phyloP scores from a whole-genome alignment of 306 rosid species.

The Malus sylvestris region DNA sequence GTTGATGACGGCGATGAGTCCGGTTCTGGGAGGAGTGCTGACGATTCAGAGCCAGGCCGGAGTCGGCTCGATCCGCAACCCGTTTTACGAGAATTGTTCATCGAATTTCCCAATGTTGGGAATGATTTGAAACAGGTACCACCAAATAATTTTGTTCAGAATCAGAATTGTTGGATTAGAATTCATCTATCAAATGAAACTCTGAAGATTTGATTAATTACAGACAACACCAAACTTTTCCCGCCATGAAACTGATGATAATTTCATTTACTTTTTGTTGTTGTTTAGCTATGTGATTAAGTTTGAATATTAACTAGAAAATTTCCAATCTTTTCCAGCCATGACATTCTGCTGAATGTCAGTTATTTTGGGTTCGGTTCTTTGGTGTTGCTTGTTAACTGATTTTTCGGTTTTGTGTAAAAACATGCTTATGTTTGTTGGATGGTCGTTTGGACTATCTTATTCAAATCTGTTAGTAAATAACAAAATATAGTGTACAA shows the following conservation, averaged over 20 bases:
- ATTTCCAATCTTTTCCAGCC: not conserved
- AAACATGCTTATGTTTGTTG: not conserved
- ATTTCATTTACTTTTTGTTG: not conserved
- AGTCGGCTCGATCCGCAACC: constrained; percentile 38
- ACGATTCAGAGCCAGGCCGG: constrained; percentile 26
- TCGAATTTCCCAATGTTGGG: constrained; percentile 60
- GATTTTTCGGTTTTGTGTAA: not conserved
- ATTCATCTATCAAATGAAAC: not conserved
- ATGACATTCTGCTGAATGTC: not conserved
- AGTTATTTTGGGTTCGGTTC: not conserved
- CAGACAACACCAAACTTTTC: not conserved
- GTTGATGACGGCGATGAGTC: constrained; percentile 25
- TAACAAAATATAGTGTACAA: not conserved
- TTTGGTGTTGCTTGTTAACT: not conserved
- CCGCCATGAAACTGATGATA: not conserved
- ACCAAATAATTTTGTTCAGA: too few relatives aligned
- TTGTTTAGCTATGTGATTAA: not conserved
- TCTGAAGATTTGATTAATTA: not conserved
- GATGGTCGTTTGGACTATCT: not conserved
- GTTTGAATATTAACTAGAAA: not conserved
- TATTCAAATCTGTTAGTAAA: not conserved
- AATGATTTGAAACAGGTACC: constrained; percentile 69
- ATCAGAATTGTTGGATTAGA: not conserved
- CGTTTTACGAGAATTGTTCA: constrained; percentile 43
- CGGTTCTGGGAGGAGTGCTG: constrained; percentile 11